Base-by-base conservation (phyloP, 208 protist species). In the Balamuthia mandrillaris region DNA sequence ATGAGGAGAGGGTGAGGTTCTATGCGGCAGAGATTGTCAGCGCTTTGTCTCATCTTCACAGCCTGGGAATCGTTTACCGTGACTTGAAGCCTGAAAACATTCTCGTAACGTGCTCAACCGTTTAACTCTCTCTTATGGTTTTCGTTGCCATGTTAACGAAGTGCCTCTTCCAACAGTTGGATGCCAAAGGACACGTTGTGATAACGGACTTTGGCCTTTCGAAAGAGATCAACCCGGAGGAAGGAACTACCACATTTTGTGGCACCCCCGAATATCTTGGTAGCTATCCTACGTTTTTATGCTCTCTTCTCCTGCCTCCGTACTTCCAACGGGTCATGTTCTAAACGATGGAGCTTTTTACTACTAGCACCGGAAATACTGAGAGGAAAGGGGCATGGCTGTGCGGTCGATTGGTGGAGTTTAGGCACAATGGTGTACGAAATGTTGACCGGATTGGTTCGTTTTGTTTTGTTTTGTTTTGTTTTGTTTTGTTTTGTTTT, bases 371-470 rank as follows among this genome's bases (percentile, higher is more conserved):
- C 68, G 7, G 68, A 78, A 42, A 78, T 78, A 42, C 42, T 78
- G 16, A 16, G 33, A 31, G 52, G 39, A 33, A 52, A 78, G 45
- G n/a, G n/a, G 14, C 52, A 78, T 78, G 68, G 68, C 35, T 16
- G 39, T 3, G 33, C 14, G 1, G 68, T 78, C n/a, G 68, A 78
- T 42, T 27, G 42, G 39, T 78, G 68, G 68, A 39, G 33, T n/a
- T 42, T 10, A 35, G 14, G 9, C n/a, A 18, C 58, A 65, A 18
- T 65, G 1, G 39, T 95, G 21, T 96, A 89, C 87, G 94, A 96
- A 81, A 95, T 96, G 93, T 68, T 95, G 12, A 91, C 89, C 42
- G 93, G 93, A 37, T 47, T 92, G 51, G 81, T 85, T 60, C 47
- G 31, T n/a, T 21, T 45, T 7, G 3, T 31, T n/a, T 29, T n/a